Evolutionary conservation across 345 rosid species (phyloP).

Genomic region (Raphanus raphanistrum): DNA sequence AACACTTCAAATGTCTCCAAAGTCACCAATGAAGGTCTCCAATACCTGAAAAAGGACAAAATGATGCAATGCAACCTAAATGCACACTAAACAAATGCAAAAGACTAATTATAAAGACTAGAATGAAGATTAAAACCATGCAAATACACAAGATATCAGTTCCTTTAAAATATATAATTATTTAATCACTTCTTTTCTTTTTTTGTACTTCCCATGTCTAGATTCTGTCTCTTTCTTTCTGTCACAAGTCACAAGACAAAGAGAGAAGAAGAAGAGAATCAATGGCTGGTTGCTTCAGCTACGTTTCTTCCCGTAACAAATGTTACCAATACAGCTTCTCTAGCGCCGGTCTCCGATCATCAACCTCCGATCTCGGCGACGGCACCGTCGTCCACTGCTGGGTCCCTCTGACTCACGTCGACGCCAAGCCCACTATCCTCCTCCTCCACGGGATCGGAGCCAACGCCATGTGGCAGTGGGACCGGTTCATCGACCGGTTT

Average conservation of each 20-base stretch:
- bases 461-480: constrained; percentile 98
- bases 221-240: constrained; percentile 2
- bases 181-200: not conserved
- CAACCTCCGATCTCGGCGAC: constrained; percentile 71
- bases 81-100: too few species aligned
- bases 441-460: constrained; percentile 92
- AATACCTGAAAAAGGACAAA: too few species aligned
- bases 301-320: constrained; percentile 53
- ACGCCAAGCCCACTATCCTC: constrained; percentile 53
- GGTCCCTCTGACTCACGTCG: constrained; percentile 55
- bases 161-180: too few species aligned
- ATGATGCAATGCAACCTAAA: too few species aligned
- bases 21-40: too few species aligned
- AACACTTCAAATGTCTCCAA: too few species aligned
- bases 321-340: constrained; percentile 70
- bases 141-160: too few species aligned
- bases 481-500: constrained; percentile 51
- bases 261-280: not conserved
- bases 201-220: not conserved
- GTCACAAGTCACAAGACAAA: not conserved
- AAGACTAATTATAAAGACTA: too few species aligned
- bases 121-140: too few species aligned
- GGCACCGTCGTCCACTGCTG: constrained; percentile 88
- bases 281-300: constrained; percentile 71
- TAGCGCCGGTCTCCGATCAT: constrained; percentile 68